A percentile compares a stretch with the other conserved stretches of the same genome.
phyloP scores from a whole-genome alignment of 768 basidiomycete genomes.

The Tulasnella sp. region DNA sequence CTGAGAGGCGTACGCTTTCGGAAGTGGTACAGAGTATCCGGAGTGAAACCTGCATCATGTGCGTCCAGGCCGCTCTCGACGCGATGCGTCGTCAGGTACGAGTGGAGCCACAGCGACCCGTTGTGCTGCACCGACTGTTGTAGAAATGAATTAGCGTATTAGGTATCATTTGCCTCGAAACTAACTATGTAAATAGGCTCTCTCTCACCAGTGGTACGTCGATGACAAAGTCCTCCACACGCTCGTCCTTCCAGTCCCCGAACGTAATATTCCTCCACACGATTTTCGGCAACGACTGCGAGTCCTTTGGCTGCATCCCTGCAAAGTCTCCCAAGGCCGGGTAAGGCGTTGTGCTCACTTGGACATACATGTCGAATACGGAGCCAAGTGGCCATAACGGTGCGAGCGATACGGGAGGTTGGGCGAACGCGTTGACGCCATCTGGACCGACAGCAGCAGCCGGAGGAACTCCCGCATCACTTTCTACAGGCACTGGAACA shows the following conservation, averaged over 20 bases:
- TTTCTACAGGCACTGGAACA: background rate
- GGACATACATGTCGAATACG: slow-evolving; percentile 2
- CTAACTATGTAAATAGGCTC: background rate
- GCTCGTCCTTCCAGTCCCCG: slow-evolving; percentile 62
- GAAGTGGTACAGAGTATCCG: slow-evolving; percentile 55
- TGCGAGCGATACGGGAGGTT: background rate
- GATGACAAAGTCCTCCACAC: slow-evolving; percentile 50
- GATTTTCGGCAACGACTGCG: slow-evolving; percentile 49
- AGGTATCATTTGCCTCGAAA: background rate
- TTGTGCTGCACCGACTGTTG: slow-evolving; percentile 71
- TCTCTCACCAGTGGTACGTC: slow-evolving; percentile 56
- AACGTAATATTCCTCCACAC: slow-evolving; percentile 72
- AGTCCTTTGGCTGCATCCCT: slow-evolving; percentile 22
- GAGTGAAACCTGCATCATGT: slow-evolving; percentile 39
- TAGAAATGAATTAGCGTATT: background rate
- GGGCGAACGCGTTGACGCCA: background rate
- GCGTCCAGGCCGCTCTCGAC: slow-evolving; percentile 55
- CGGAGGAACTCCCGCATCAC: background rate
- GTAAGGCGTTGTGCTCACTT: background rate
- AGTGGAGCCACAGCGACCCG: slow-evolving; percentile 67
- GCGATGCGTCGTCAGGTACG: slow-evolving; percentile 62
- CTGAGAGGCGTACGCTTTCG: slow-evolving; percentile 54
- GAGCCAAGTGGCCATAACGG: slow-evolving; percentile 9
- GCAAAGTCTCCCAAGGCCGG: background rate
- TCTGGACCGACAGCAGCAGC: background rate